Evolutionary conservation across 345 rosid genomes (phyloP), one percentile per base, ranked within the genome.

Genomic region (Stellera chamaejasme): DNA sequence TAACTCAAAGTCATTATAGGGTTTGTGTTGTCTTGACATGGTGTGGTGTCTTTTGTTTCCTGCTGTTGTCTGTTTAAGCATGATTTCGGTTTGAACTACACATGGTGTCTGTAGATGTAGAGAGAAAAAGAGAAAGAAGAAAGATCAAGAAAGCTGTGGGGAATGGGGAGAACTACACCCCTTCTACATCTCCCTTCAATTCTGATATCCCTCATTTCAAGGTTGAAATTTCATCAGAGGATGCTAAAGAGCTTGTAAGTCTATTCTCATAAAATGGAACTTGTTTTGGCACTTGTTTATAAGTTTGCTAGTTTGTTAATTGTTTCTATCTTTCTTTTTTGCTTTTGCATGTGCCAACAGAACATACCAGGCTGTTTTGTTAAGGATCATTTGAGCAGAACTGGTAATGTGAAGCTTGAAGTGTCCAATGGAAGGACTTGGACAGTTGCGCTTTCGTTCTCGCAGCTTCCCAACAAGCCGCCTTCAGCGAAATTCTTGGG

Each of bases 351-450:
- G 23, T 58, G 15, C 25, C 12, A 42, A 56, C 48, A 58, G 72
- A 12, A 10, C 11, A 10, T 68, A 15, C 64, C 72, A 13, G 0
- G 2, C 2, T 36, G 16, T 6, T 68, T 62, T 62, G 57, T 48
- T 27, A 8, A 14, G 55, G 11, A 27, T 6, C 19, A 62, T 52
- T 42, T 57, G 41, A 45, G 10, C 43, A 11, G 63, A 25, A 39
- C 23, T 23, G 45, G 55, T 10, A 13, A 16, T 14, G 44, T 10
- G 7, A 47, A 5, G 25, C 63, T 68, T 10, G 13, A 44, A 25
- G 45, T 27, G 26, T 52, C 52, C 4, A 46, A 58, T 63, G 69
- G 73, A 41, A 59, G 58, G 54, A 43, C 46, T 23, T 63, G 73
- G 73, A 10, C 5, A 43, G 57, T 51, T 43, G 43, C 10, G 9